Conservation (phyloP, 73 alveolate species). For the Diophrys appendiculata region DNA sequence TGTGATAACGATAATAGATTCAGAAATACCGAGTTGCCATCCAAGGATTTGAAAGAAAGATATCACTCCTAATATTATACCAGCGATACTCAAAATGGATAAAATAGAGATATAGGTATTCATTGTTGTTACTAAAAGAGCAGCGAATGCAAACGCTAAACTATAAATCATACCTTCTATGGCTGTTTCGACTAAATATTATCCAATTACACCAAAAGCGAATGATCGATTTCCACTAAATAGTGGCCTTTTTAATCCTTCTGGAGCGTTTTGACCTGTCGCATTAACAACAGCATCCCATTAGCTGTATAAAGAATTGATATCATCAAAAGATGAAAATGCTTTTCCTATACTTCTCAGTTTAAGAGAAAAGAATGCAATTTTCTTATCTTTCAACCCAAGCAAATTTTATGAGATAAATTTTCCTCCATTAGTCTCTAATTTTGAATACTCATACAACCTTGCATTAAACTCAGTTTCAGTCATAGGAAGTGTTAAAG, state of each 20-base stretch:
- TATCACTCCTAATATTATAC: slow-evolving; percentile 7
- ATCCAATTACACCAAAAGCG: slow-evolving; percentile 1
- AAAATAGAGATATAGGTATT: background rate
- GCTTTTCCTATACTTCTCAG: background rate
- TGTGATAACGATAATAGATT: slow-evolving; percentile 49
- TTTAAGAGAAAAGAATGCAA: no score
- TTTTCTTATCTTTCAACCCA: no score
- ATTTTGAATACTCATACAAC: no score
- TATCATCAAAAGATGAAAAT: no score
- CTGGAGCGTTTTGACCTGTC: background rate
- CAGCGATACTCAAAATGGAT: slow-evolving; percentile 8
- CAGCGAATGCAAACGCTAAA: slow-evolving; percentile 9
- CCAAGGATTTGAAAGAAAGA: background rate
- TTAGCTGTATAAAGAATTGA: background rate
- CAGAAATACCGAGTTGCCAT: slow-evolving; percentile 22
- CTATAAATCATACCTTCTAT: background rate
- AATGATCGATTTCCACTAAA: background rate
- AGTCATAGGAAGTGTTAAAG: no score
- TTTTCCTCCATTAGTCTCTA: no score
- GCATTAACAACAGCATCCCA: slow-evolving; percentile 1
- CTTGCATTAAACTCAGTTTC: no score
- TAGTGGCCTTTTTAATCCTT: no score
- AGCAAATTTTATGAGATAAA: no score
- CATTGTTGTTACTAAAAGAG: background rate
- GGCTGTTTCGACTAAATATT: background rate